Evolutionary conservation across 805 yeast species (phyloP).

Genomic region (Ogataea pini): DNA sequence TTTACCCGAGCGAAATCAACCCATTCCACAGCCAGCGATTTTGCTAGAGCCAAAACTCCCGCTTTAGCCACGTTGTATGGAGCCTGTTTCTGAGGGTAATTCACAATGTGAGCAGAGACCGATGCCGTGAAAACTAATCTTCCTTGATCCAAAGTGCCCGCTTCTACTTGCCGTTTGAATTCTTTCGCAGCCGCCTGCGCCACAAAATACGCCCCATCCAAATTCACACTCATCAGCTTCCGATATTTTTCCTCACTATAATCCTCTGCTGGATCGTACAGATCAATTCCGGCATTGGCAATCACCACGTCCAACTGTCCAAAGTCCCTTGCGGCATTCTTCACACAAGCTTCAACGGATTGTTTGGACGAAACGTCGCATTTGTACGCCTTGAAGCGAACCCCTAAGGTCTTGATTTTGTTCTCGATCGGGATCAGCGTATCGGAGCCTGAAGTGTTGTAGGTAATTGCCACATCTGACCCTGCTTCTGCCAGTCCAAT

Average conservation of each 20-base stretch:
- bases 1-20: slow-evolving; percentile 47
- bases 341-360: slow-evolving; percentile 32
- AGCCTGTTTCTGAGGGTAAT: slow-evolving; percentile 49
- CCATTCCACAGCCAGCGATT: slow-evolving; percentile 46
- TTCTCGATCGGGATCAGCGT: slow-evolving; percentile 8
- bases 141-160: slow-evolving; percentile 33
- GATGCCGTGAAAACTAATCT: slow-evolving; percentile 50
- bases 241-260: slow-evolving; percentile 30
- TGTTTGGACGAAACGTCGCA: slow-evolving; percentile 36
- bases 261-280: slow-evolving; percentile 31
- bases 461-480: slow-evolving; percentile 40
- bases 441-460: slow-evolving; percentile 24
- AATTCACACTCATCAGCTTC: slow-evolving; percentile 45
- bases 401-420: slow-evolving; percentile 14
- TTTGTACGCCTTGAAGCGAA: slow-evolving; percentile 21
- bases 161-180: slow-evolving; percentile 41
- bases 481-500: slow-evolving; percentile 53
- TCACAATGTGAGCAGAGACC: slow-evolving; percentile 50
- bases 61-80: slow-evolving; percentile 48
- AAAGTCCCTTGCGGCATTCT: slow-evolving; percentile 33
- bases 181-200: slow-evolving; percentile 46
- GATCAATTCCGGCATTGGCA: slow-evolving; percentile 43
- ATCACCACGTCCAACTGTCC: slow-evolving; percentile 42
- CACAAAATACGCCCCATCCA: slow-evolving; percentile 48
- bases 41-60: slow-evolving; percentile 44